A percentile compares a stretch with the other conserved stretches of the same genome.
Evolutionary conservation across 257 asterid genomes (phyloP).

Genomic region (Solanum habrochaites): DNA sequence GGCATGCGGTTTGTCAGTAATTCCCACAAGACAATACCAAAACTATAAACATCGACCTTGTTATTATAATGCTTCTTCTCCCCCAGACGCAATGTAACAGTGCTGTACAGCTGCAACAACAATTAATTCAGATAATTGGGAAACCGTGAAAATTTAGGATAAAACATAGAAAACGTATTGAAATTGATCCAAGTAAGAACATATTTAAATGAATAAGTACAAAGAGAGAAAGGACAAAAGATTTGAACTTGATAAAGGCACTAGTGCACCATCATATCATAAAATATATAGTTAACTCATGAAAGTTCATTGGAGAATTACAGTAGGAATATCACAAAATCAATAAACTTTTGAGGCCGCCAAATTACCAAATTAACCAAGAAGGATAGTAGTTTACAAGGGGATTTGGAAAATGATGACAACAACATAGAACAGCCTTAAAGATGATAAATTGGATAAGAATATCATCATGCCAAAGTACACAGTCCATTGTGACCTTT

Average conservation of each 20-base stretch:
- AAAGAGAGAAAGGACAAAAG: not conserved
- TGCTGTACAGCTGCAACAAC: constrained; percentile 80
- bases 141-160: not conserved
- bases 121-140: not conserved
- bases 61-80: constrained; percentile 97
- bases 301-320: not conserved
- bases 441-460: not conserved
- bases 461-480: not conserved
- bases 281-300: not conserved
- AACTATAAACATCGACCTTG: constrained; percentile 92
- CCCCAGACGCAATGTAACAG: constrained; percentile 93
- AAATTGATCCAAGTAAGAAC: not conserved
- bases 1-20: constrained; percentile 88
- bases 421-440: not conserved
- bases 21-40: constrained; percentile 93
- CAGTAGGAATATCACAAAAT: not conserved
- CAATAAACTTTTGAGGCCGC: not conserved
- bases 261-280: not conserved
- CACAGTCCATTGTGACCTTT: not conserved
- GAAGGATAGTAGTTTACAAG: not conserved
- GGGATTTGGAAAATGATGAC: not conserved
- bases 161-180: not conserved
- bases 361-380: not conserved
- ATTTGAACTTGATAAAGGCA: not conserved
- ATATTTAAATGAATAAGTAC: not conserved